Evolutionary conservation across 495 filamentous ascomycete species (phyloP).

Genomic region (Annulohypoxylon maeteangense): DNA sequence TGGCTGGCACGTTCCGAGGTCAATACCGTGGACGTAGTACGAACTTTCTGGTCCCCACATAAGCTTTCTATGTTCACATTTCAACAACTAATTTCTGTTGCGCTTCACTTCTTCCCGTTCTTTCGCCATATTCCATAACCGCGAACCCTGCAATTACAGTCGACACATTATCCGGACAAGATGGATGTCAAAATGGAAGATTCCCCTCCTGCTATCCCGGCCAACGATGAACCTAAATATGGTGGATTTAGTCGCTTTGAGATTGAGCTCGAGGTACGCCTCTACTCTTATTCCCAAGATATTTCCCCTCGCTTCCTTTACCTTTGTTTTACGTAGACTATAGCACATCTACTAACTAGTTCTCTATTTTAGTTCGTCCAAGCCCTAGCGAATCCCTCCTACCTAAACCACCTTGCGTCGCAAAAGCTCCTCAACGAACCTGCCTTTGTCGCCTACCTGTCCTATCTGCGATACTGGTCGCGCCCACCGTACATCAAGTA

Average conservation of each 20-base stretch:
- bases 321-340: neutral
- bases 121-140: neutral
- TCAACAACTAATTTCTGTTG: neutral
- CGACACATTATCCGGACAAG: neutral
- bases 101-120: neutral
- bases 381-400: conserved; percentile 83
- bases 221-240: conserved; percentile 60
- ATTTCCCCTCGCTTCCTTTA: neutral
- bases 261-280: conserved; percentile 74
- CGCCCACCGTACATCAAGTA: conserved; percentile 85
- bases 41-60: conserved; percentile 29
- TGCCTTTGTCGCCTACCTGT: conserved; percentile 81
- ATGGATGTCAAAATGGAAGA: conserved; percentile 46
- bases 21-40: too few relatives aligned
- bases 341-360: conserved; percentile 3
- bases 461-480: conserved; percentile 86
- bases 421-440: conserved; percentile 70
- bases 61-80: conserved; percentile 9
- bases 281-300: neutral
- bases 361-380: conserved; percentile 74
- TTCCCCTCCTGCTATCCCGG: conserved; percentile 34
- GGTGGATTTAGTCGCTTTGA: conserved; percentile 77
- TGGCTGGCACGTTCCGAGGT: neutral
- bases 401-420: conserved; percentile 83
- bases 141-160: neutral